phyloP scores from a whole-genome alignment of 306 rosid species.

The Castanea sativa region DNA sequence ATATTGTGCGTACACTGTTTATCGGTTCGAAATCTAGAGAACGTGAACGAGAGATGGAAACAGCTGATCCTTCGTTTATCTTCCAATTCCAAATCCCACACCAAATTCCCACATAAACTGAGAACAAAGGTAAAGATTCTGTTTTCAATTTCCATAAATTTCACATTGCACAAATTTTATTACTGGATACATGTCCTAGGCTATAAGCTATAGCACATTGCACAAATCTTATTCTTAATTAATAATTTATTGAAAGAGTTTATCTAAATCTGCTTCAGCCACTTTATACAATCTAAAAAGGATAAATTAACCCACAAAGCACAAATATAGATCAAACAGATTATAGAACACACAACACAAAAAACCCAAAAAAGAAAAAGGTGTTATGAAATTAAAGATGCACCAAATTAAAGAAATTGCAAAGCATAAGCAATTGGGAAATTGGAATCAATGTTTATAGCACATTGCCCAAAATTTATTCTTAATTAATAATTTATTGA shows the following conservation, averaged over 20 bases:
- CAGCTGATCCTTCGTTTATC: conserved; percentile 8
- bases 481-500: neutral
- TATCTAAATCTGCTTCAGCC: neutral
- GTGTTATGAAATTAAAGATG: neutral
- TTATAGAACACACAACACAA: neutral
- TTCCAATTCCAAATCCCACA: neutral
- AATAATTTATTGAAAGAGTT: neutral
- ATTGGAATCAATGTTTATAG: neutral
- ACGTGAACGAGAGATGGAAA: neutral
- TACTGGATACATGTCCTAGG: too few relatives aligned
- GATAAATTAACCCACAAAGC: neutral
- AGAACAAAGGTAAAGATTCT: neutral
- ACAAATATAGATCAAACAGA: neutral
- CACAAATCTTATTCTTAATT: neutral
- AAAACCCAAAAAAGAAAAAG: too few relatives aligned
- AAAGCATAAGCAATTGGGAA: neutral
- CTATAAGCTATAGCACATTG: neutral
- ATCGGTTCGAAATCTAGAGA: neutral
- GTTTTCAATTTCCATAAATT: neutral
- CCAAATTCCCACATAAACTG: neutral
- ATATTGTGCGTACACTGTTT: neutral
- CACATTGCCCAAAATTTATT: neutral
- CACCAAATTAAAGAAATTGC: neutral
- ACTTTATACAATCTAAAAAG: neutral
- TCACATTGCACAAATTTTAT: too few relatives aligned